phyloP scores from a whole-genome alignment of 441 rosid species.

The Melastoma candidum region DNA sequence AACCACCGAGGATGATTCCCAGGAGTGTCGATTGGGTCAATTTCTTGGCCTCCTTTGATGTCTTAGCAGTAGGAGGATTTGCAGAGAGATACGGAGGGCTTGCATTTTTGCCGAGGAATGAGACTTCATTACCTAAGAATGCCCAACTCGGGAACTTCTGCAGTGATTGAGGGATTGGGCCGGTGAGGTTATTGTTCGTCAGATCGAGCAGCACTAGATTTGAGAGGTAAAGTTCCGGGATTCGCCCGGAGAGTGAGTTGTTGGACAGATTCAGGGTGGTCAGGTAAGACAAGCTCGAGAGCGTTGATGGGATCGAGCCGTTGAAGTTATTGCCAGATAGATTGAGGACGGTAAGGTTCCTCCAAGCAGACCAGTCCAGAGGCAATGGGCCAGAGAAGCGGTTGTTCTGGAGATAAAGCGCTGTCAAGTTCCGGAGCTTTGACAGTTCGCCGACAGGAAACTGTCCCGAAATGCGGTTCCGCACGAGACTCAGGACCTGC shows the following conservation, averaged over 20 bases:
- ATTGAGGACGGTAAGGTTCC: constrained; percentile 44
- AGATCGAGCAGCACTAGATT: constrained; percentile 46
- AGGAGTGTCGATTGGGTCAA: constrained; percentile 41
- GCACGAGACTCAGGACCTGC: constrained; percentile 55
- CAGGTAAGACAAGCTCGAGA: constrained; percentile 47
- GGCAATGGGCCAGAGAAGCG: constrained; percentile 60
- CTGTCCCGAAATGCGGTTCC: constrained; percentile 51
- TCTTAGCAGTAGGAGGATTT: constrained; percentile 33
- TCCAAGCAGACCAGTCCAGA: constrained; percentile 54
- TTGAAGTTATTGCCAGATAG: constrained; percentile 53
- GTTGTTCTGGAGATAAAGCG: constrained; percentile 55
- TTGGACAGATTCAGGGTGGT: constrained; percentile 43
- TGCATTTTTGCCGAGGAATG: constrained; percentile 19
- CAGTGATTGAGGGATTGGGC: constrained; percentile 54
- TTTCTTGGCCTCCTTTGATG: constrained; percentile 25
- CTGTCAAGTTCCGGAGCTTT: constrained; percentile 38
- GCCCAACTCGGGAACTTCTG: constrained; percentile 48
- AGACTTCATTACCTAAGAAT: constrained; percentile 53
- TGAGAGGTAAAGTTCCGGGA: constrained; percentile 51
- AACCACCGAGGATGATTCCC: constrained; percentile 45
- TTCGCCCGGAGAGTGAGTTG: constrained; percentile 62
- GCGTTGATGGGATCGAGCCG: constrained; percentile 58
- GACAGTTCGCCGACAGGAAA: constrained; percentile 53
- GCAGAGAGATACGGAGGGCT: constrained; percentile 40
- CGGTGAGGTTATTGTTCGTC: constrained; percentile 59